Percentiles rank a stretch among this genome's conserved stretches.
These are phyloP conservation scores for Rhodotorula glutinis DNA, from an alignment of 1,284 basidiomycete genomes.

Conservation along the genomic window DNA sequence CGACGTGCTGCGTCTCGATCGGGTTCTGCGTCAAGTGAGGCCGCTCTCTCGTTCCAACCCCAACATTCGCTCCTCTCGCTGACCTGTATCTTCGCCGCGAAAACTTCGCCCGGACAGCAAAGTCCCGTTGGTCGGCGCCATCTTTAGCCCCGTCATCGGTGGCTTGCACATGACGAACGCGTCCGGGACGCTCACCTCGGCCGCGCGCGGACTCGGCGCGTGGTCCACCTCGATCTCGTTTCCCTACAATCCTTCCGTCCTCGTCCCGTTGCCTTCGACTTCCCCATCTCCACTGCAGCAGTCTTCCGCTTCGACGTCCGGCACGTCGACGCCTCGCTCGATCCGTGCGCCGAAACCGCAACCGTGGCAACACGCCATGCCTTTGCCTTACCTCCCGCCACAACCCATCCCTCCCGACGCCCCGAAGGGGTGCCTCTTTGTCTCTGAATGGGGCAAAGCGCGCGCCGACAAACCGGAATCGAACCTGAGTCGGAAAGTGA, in stretches of 20 bases:
- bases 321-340: not conserved
- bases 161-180: constrained; percentile 41
- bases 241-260: constrained; percentile 19
- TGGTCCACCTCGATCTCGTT: constrained; percentile 42
- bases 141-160: constrained; percentile 44
- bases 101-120: constrained; percentile 27
- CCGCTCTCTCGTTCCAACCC: too few species aligned
- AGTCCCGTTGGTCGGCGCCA: constrained; percentile 43
- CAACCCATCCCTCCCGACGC: constrained; percentile 40
- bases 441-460: constrained; percentile 46
- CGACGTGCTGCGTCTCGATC: constrained; percentile 40
- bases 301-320: not conserved
- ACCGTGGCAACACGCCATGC: constrained; percentile 38
- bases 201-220: constrained; percentile 39
- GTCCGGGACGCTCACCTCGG: constrained; percentile 42
- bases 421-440: constrained; percentile 44
- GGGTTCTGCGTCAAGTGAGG: constrained; percentile 43
- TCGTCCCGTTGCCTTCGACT: constrained; percentile 3
- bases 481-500: constrained; percentile 43
- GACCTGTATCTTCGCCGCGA: not conserved
- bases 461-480: constrained; percentile 33
- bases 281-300: not conserved
- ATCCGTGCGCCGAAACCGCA: constrained; percentile 1
- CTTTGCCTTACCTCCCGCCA: constrained; percentile 42
- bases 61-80: not conserved